phyloP scores from a whole-genome alignment of 345 rosid species.

The Arabidopsis arenosa region DNA sequence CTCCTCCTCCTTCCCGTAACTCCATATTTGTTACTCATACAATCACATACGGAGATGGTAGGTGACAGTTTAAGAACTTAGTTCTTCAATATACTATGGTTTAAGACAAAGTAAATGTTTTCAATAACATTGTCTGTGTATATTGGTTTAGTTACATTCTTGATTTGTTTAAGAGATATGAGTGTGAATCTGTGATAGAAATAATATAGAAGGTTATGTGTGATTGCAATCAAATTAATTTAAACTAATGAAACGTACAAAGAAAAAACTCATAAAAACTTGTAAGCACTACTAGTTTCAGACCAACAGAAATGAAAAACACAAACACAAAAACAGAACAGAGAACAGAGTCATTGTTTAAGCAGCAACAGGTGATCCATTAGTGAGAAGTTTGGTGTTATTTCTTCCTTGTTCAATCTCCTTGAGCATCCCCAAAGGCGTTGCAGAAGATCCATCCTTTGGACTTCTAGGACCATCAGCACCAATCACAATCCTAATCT shows the following conservation, averaged over 20 bases:
- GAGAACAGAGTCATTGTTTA: slow-evolving; percentile 17
- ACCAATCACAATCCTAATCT: slow-evolving; percentile 40
- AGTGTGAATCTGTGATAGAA: slow-evolving; percentile 19
- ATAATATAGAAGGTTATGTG: not conserved
- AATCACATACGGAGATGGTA: slow-evolving; percentile 34
- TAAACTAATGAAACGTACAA: slow-evolving; percentile 18
- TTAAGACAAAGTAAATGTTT: slow-evolving; percentile 4
- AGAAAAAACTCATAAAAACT: slow-evolving; percentile 4
- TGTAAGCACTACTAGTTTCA: slow-evolving; percentile 39
- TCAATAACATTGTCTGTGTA: not conserved
- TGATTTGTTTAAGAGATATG: not conserved
- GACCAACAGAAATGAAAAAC: slow-evolving; percentile 21
- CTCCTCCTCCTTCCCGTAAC: slow-evolving; percentile 25
- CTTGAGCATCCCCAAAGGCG: slow-evolving; percentile 22
- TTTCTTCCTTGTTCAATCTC: slow-evolving; percentile 41
- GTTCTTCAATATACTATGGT: not conserved
- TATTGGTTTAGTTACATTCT: slow-evolving; percentile 6
- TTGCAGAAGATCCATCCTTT: slow-evolving; percentile 24
- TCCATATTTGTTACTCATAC: slow-evolving; percentile 39
- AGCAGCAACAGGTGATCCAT: slow-evolving; percentile 30
- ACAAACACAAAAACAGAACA: slow-evolving; percentile 20
- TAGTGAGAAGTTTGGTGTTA: slow-evolving; percentile 33
- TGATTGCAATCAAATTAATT: slow-evolving; percentile 1
- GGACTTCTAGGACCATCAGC: slow-evolving; percentile 35
- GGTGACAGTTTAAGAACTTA: slow-evolving; percentile 3